A percentile compares a stretch with the other conserved stretches of the same genome.
Evolutionary conservation across 1,284 basidiomycete species (phyloP).

Genomic region (Melanopsichium pennsylvanicum): DNA sequence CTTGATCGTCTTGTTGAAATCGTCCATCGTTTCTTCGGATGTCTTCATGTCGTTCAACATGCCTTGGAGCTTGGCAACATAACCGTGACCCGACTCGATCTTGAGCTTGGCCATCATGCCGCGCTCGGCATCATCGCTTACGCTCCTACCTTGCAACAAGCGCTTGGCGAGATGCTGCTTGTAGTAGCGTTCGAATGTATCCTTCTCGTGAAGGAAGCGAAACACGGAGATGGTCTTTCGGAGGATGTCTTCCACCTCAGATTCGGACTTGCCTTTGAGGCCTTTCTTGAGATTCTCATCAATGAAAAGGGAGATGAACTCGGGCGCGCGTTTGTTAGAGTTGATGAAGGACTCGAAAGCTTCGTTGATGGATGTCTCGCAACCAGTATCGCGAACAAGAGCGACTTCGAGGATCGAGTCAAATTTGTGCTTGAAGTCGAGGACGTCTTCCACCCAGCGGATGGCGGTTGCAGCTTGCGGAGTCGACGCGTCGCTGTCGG

Average conservation of each 20-base stretch:
- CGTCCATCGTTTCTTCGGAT: conserved; percentile 81
- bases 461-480: conserved; percentile 72
- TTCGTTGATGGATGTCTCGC: conserved; percentile 86
- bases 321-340: conserved; percentile 83
- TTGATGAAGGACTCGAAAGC: conserved; percentile 95
- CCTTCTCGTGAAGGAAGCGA: conserved; percentile 93
- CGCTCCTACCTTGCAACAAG: conserved; percentile 82
- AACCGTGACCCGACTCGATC: conserved; percentile 93
- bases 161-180: conserved; percentile 94
- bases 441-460: conserved; percentile 92
- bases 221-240: conserved; percentile 96
- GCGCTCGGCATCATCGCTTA: conserved; percentile 95
- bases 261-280: conserved; percentile 92
- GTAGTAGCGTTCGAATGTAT: conserved; percentile 97
- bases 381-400: conserved; percentile 78
- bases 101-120: conserved; percentile 98
- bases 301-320: conserved; percentile 95
- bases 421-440: conserved; percentile 90
- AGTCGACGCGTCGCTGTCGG: conserved; percentile 29
- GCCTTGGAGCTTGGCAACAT: conserved; percentile 96
- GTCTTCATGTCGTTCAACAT: conserved; percentile 99
- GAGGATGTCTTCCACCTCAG: conserved; percentile 85
- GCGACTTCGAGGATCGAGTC: conserved; percentile 78
- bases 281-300: conserved; percentile 97
- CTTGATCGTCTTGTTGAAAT: conserved; percentile 74